Evolutionary conservation across 1,139 yeast species (phyloP).

Genomic region (Taiozyma sp.): DNA sequence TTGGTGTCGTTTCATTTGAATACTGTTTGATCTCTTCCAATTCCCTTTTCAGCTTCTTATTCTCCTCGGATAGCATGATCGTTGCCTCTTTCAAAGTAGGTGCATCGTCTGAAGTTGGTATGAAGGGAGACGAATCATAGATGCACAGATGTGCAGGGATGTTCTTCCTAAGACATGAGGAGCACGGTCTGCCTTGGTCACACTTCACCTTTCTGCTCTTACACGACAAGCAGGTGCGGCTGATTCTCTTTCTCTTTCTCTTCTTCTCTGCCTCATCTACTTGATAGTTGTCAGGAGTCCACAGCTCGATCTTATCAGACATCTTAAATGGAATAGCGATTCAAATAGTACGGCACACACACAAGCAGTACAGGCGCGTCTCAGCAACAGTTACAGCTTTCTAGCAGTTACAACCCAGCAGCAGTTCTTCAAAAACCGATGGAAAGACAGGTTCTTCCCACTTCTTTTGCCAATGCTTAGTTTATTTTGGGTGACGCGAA

Average conservation of each 20-base stretch:
- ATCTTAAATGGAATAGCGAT: not conserved
- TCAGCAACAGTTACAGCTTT: too few species aligned
- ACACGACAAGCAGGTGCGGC: conserved; percentile 26
- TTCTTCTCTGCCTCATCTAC: not conserved
- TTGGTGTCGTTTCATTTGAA: not conserved
- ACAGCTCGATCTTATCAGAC: not conserved
- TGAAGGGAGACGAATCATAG: conserved; percentile 21
- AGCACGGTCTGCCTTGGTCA: conserved; percentile 26
- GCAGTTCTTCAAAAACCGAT: too few species aligned
- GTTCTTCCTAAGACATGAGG: conserved; percentile 22
- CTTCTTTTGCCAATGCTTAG: too few species aligned
- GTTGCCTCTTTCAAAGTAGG: conserved; percentile 10
- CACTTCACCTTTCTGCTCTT: conserved; percentile 26
- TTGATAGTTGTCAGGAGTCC: not conserved
- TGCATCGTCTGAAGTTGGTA: conserved; percentile 9
- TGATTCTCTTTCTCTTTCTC: conserved; percentile 24
- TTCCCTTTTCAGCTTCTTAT: conserved; percentile 11
- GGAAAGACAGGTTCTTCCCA: too few species aligned
- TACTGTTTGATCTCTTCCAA: conserved; percentile 8
- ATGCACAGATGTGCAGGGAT: conserved; percentile 23
- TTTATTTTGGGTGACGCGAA: not conserved
- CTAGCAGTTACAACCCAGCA: too few species aligned
- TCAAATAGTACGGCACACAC: too few species aligned
- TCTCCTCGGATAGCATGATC: conserved; percentile 11
- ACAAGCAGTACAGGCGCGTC: not conserved